Percentiles rank a stretch among this genome's conserved stretches.
Evolutionary conservation across 768 basidiomycete genomes (phyloP).

Genomic region (Panaeolus cyanescens): DNA sequence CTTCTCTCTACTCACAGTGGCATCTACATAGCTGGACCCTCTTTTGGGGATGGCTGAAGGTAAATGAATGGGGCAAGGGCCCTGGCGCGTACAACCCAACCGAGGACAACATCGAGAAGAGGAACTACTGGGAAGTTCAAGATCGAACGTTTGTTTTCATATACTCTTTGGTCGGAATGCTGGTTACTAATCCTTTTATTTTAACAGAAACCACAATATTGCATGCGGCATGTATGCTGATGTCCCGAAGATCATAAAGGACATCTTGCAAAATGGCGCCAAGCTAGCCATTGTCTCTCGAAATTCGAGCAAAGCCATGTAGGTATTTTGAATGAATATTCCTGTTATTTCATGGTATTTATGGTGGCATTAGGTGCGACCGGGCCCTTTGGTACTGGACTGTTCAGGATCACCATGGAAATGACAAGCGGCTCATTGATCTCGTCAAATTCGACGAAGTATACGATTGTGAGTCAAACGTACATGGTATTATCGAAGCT

Average conservation of each 20-base stretch:
- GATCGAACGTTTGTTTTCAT: neutral
- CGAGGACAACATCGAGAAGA: neutral
- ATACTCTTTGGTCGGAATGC: too few relatives aligned
- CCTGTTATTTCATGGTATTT: too few relatives aligned
- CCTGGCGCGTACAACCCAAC: neutral
- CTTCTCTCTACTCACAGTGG: neutral
- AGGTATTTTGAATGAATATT: neutral
- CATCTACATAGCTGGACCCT: neutral
- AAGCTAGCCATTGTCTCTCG: neutral
- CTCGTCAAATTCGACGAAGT: slow-evolving; percentile 1
- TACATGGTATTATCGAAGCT: neutral
- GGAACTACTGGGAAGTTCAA: neutral
- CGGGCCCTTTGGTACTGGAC: neutral
- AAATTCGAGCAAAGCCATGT: slow-evolving; percentile 2
- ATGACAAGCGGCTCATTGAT: neutral
- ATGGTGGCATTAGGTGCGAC: neutral
- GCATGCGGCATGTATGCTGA: neutral
- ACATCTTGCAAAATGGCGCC: slow-evolving; percentile 2
- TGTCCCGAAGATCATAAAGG: neutral
- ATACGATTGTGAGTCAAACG: neutral
- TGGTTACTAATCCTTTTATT: too few relatives aligned
- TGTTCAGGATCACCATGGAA: neutral
- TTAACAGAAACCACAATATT: neutral
- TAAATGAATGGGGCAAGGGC: neutral
- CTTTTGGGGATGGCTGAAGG: neutral